Conservation (phyloP, 495 filamentous ascomycete genomes). For the Talaromyces nanjingensis region DNA sequence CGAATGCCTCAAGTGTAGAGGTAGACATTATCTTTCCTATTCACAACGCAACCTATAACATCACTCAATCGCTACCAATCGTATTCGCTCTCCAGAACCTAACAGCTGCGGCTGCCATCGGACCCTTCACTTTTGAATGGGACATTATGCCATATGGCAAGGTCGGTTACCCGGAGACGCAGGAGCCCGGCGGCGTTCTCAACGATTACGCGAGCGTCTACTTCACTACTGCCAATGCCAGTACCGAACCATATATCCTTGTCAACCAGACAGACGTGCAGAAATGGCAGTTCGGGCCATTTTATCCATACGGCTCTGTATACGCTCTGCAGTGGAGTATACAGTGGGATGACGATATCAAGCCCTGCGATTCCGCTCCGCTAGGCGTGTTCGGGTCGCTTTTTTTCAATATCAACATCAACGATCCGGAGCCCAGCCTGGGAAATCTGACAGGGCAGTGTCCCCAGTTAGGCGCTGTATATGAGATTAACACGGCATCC, state of each 20-base stretch:
- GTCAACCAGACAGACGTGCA: conserved; percentile 4
- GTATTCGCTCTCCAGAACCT: conserved; percentile 1
- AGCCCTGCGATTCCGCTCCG: not conserved
- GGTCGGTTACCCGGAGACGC: not conserved
- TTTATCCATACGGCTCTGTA: not conserved
- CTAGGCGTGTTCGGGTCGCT: not conserved
- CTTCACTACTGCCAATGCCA: not conserved
- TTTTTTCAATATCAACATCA: conserved; percentile 3
- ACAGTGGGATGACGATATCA: not conserved
- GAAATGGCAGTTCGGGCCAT: not conserved
- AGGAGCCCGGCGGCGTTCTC: not conserved
- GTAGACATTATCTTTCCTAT: conserved; percentile 2
- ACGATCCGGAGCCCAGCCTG: not conserved
- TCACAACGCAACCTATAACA: conserved; percentile 1
- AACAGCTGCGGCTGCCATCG: not conserved
- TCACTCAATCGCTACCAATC: conserved; percentile 1
- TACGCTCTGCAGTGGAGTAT: conserved; percentile 2
- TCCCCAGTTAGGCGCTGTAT: not conserved
- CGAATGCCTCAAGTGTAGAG: not conserved
- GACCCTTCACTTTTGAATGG: conserved; percentile 2
- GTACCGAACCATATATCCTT: not conserved
- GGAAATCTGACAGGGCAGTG: not conserved
- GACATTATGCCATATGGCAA: conserved; percentile 1
- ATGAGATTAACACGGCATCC: not conserved
- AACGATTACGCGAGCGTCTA: not conserved